phyloP scores from a whole-genome alignment of 108 stramenopile species.

The Fistulifera pelliculosa region DNA sequence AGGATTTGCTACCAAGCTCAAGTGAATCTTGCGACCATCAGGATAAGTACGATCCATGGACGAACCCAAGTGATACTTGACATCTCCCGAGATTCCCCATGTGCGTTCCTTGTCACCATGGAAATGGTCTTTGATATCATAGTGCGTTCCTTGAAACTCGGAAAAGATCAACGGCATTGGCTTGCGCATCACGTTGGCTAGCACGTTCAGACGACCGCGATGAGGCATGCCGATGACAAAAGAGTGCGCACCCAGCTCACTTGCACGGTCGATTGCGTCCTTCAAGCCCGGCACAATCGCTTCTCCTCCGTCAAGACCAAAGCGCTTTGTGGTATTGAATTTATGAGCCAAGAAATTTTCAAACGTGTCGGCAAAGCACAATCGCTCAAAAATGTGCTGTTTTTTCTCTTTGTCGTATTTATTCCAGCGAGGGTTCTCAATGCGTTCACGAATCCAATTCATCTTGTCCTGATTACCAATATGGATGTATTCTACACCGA shows the following conservation, averaged over 20 bases:
- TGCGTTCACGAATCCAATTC: conserved; percentile 96
- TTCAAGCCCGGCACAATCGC: conserved; percentile 93
- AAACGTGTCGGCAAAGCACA: conserved; percentile 95
- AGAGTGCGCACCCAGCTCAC: conserved; percentile 88
- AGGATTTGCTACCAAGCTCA: conserved; percentile 97
- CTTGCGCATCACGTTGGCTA: conserved; percentile 99
- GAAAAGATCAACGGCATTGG: conserved; percentile 96
- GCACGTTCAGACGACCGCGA: conserved; percentile 92
- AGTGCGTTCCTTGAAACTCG: conserved; percentile 96
- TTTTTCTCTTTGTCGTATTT: conserved; percentile 78
- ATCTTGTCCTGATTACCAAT: conserved; percentile 82
- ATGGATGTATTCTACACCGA: conserved; percentile 99
- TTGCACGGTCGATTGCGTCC: conserved; percentile 93
- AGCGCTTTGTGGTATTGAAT: conserved; percentile 99
- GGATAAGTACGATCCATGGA: conserved; percentile 97
- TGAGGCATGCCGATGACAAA: conserved; percentile 99
- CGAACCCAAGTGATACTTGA: conserved; percentile 99
- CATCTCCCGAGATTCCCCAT: conserved; percentile 91
- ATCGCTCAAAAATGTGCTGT: conserved; percentile 87
- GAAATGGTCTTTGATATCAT: conserved; percentile 68
- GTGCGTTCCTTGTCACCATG: conserved; percentile 37
- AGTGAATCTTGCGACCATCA: conserved; percentile 88
- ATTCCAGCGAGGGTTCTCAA: conserved; percentile 87
- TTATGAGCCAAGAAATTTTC: conserved; percentile 95
- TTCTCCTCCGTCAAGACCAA: conserved; percentile 97